Evolutionary conservation across 2,329 filamentous ascomycete genomes (phyloP).

Genomic region (Monosporascus sp.): DNA sequence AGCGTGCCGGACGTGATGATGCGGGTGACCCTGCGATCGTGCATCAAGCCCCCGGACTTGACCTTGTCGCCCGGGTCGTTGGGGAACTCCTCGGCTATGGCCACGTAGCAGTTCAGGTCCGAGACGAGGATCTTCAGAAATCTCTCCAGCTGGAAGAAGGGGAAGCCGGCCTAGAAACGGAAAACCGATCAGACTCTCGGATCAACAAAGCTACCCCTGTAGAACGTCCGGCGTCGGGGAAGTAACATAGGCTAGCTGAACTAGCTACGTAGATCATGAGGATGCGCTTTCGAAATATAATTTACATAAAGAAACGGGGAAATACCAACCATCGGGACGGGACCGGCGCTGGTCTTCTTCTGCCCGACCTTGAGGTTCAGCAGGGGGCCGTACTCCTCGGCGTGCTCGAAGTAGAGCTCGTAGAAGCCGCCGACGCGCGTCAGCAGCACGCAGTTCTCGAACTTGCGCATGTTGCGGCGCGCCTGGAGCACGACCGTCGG

Average conservation of each 20-base stretch:
- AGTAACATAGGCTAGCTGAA: too few species aligned
- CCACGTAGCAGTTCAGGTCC: slow-evolving; percentile 85
- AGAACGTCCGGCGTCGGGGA: too few species aligned
- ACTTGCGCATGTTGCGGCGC: slow-evolving; percentile 82
- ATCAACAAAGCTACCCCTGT: too few species aligned
- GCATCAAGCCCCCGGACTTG: slow-evolving; percentile 73
- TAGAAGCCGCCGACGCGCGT: slow-evolving; percentile 96
- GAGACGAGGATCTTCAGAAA: slow-evolving; percentile 91
- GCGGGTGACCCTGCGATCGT: slow-evolving; percentile 77
- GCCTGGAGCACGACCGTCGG: slow-evolving; percentile 88
- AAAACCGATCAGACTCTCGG: slow-evolving; percentile 13
- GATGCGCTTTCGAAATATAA: too few species aligned
- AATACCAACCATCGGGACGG: slow-evolving; percentile 72
- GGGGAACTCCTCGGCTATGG: slow-evolving; percentile 88
- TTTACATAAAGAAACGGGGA: slow-evolving; percentile 3
- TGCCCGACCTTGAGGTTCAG: slow-evolving; percentile 81
- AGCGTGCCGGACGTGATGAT: slow-evolving; percentile 92
- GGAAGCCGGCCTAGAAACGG: slow-evolving; percentile 71
- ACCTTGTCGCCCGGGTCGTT: slow-evolving; percentile 64
- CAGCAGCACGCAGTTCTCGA: slow-evolving; percentile 82
- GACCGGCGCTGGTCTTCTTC: slow-evolving; percentile 72
- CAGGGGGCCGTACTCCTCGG: slow-evolving; percentile 79
- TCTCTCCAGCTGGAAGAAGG: slow-evolving; percentile 85
- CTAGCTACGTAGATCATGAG: too few species aligned
- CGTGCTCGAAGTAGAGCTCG: slow-evolving; percentile 95